Evolutionary conservation across 345 rosid species (phyloP), one percentile per base, ranked within the genome.

Genomic region (Excoecaria agallocha): DNA sequence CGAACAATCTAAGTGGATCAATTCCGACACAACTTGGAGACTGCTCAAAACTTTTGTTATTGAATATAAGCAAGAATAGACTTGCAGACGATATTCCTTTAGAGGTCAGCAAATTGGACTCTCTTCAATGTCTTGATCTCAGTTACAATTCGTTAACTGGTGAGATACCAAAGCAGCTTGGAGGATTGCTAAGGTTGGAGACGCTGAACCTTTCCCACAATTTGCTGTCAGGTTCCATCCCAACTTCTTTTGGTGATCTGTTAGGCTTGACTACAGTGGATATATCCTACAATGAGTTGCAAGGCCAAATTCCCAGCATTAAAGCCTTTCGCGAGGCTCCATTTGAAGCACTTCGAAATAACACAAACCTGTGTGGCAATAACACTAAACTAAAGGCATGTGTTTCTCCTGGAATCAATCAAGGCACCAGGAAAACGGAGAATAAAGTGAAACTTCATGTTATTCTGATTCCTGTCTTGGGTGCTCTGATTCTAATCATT

Each of bases 101-200:
- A 12, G 71, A 68, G 41, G 3, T 68, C 3, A 59, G 71, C 0
- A 68, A 50, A 16, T 50, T 50, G 22, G 11, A 11, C 12, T 30
- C 59, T 68, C 41, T 68, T 3, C 45, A 68, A 50, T 50, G 71
- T 50, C 59, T 68, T 43, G 87, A 86, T 64, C 78, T 84, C 55
- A 81, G 89, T 76, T 70, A 79, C 67, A 86, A 86, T 30, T 61
- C 66, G 10, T 79, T 86, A 48, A 76, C 73, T 25, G 82, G 86
- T 30, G 22, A 68, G 45, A 68, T 68, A 25, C 71, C 71, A 19
- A 5, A 8, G 4, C 72, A 68, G 22, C 35, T 84, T 17, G 79
- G 76, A 17, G 66, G 48, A 1, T 48, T 86, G 49, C 35, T 49
- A 38, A 80, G 73, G 57, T 69, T 86, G 38, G 72, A 64, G 75